These are phyloP conservation scores for Cotoneaster glaucophyllus DNA, from an alignment of 306 rosid genomes.

Conservation along the genomic window DNA sequence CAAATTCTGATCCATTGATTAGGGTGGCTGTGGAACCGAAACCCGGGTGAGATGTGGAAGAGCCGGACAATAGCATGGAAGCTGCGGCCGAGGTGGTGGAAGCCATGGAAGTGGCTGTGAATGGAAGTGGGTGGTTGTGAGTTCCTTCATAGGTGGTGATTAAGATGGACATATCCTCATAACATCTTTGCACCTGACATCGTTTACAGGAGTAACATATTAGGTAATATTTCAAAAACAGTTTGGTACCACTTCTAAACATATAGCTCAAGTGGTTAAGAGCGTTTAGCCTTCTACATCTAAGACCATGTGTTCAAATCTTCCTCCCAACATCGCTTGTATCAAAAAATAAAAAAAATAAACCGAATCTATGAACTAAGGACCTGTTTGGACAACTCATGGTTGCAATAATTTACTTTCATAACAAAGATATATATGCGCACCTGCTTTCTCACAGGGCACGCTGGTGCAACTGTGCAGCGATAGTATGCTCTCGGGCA, in stretches of 20 bases:
- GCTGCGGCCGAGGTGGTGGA: conserved; percentile 35
- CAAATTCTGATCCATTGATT: conserved; percentile 23
- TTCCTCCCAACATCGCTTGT: background rate
- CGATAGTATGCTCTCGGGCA: conserved; percentile 80
- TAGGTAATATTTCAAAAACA: background rate
- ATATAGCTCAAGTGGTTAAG: no score
- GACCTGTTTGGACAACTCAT: background rate
- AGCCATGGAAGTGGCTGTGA: conserved; percentile 38
- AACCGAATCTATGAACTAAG: background rate
- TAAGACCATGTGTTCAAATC: no score
- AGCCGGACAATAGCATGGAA: conserved; percentile 44
- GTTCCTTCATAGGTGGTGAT: conserved; percentile 49
- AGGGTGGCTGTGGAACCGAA: conserved; percentile 12
- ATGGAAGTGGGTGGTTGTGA: conserved; percentile 40
- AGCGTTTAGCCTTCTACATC: no score
- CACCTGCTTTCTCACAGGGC: conserved; percentile 76
- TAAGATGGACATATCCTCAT: conserved; percentile 36
- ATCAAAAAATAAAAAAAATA: no score
- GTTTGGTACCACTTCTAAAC: background rate
- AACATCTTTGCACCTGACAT: conserved; percentile 43
- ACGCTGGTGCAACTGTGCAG: conserved; percentile 60
- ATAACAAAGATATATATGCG: background rate
- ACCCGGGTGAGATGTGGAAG: conserved; percentile 45
- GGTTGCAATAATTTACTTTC: background rate
- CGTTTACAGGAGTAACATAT: background rate